A percentile compares a stretch with the other conserved stretches of the same genome.
These are phyloP conservation scores for Penicillium turbatum DNA, from an alignment of 495 filamentous ascomycete genomes.

Conservation along the genomic window DNA sequence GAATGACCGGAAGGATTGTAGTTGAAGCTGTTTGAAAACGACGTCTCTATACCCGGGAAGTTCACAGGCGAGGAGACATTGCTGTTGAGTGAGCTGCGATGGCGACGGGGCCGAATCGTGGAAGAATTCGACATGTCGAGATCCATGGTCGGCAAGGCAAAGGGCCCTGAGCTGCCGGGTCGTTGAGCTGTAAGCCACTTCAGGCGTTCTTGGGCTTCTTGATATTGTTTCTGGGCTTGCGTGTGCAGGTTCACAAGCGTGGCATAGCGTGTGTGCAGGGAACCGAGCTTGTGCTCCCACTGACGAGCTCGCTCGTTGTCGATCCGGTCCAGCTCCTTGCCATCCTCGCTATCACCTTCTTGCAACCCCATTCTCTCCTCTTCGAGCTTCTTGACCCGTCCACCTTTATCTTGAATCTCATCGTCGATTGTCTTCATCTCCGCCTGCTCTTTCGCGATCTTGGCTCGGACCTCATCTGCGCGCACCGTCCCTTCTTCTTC, in stretches of 20 bases:
- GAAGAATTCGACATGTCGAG: slow-evolving; percentile 36
- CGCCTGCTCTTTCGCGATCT: slow-evolving; percentile 49
- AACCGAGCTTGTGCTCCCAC: slow-evolving; percentile 48
- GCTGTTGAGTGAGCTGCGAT: slow-evolving; percentile 47
- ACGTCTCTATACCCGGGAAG: slow-evolving; percentile 36
- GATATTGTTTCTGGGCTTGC: slow-evolving; percentile 48
- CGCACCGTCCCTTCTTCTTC: slow-evolving; percentile 43
- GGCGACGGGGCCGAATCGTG: slow-evolving; percentile 45
- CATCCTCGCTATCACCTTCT: slow-evolving; percentile 47
- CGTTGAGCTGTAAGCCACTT: slow-evolving; percentile 47
- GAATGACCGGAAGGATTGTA: slow-evolving; percentile 46
- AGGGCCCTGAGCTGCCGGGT: slow-evolving; percentile 40
- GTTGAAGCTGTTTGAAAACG: slow-evolving; percentile 35
- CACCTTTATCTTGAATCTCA: slow-evolving; percentile 56
- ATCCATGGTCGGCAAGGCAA: slow-evolving; percentile 43
- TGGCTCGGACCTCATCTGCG: slow-evolving; percentile 47
- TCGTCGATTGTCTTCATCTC: slow-evolving; percentile 57
- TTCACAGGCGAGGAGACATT: slow-evolving; percentile 46
- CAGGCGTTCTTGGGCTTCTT: slow-evolving; percentile 50
- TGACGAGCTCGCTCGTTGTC: slow-evolving; percentile 55
- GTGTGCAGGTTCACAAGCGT: slow-evolving; percentile 45
- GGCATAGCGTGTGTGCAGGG: slow-evolving; percentile 50
- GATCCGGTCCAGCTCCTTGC: slow-evolving; percentile 45
- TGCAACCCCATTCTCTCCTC: slow-evolving; percentile 49
- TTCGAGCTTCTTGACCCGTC: slow-evolving; percentile 59